Evolutionary conservation across 352 stramenopile genomes (phyloP).

Genomic region (Globisporangium cystogenes): DNA sequence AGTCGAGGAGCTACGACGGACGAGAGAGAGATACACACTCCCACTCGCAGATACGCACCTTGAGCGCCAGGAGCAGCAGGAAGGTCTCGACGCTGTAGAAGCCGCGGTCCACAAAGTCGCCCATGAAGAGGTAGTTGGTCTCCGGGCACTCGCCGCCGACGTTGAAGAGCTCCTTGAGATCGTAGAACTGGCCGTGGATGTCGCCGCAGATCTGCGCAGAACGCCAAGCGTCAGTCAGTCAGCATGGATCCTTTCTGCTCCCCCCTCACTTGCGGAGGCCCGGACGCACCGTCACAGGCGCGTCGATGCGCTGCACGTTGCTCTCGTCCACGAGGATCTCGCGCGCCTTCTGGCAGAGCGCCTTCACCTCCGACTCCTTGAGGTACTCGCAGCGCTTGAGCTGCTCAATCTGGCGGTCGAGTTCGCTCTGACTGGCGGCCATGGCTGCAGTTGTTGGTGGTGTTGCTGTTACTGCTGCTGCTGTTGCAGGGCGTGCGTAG

Average conservation of each 20-base stretch:
- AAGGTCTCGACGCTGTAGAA: constrained; percentile 99
- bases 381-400: constrained; percentile 98
- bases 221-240: constrained; percentile 96
- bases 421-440: constrained; percentile 77
- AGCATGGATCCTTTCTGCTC: constrained; percentile 89
- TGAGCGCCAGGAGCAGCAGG: constrained; percentile 96
- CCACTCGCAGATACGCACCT: constrained; percentile 58
- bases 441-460: too few relatives aligned
- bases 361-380: constrained; percentile 97
- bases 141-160: constrained; percentile 97
- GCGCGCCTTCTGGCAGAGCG: constrained; percentile 95
- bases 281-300: constrained; percentile 95
- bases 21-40: too few relatives aligned
- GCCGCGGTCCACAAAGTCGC: constrained; percentile 99
- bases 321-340: constrained; percentile 99
- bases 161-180: constrained; percentile 96
- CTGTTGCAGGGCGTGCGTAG: not conserved
- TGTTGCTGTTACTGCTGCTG: not conserved
- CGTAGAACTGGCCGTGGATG: constrained; percentile 90
- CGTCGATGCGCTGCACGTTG: constrained; percentile 99
- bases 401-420: constrained; percentile 87
- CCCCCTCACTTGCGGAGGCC: too few relatives aligned
- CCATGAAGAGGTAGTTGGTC: constrained; percentile 99
- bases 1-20: not conserved
- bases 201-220: constrained; percentile 97